Percentiles rank a stretch among this genome's conserved stretches.
Conservation (phyloP, 805 yeast genomes). For the Sporopachydermia lactativora region DNA sequence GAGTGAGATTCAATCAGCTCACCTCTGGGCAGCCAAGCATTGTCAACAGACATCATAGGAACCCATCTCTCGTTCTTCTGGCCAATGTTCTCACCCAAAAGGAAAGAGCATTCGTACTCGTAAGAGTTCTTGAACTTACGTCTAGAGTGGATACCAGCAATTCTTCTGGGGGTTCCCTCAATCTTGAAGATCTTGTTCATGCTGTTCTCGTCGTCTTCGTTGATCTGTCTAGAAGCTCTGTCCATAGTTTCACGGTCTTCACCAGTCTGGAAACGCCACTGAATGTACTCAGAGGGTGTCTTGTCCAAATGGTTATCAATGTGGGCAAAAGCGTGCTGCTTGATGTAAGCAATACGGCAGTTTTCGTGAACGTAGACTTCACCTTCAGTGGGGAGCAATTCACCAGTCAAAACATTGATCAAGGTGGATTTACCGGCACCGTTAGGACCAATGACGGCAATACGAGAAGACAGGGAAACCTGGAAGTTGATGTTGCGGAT, state of each 20-base stretch:
- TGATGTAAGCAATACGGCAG: slow-evolving; percentile 99
- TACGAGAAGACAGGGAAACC: slow-evolving; percentile 98
- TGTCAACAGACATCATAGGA: slow-evolving; percentile 98
- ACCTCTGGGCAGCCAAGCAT: slow-evolving; percentile 99
- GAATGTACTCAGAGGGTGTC: slow-evolving; percentile 99
- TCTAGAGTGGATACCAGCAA: slow-evolving; percentile 87
- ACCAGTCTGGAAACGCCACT: slow-evolving; percentile 99
- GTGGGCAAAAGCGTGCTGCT: slow-evolving; percentile 99
- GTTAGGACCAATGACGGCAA: slow-evolving; percentile 99
- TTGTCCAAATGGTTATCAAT: slow-evolving; percentile 97
- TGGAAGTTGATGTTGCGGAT: slow-evolving; percentile 86
- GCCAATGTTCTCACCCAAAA: slow-evolving; percentile 96
- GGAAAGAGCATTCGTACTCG: slow-evolving; percentile 98
- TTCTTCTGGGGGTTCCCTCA: slow-evolving; percentile 98
- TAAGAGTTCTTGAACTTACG: slow-evolving; percentile 99
- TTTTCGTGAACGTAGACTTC: slow-evolving; percentile 99
- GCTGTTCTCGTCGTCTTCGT: slow-evolving; percentile 92
- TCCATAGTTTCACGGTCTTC: slow-evolving; percentile 99
- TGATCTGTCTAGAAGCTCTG: slow-evolving; percentile 98
- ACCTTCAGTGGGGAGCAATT: slow-evolving; percentile 94
- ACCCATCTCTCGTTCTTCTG: slow-evolving; percentile 99
- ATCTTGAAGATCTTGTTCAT: slow-evolving; percentile 99
- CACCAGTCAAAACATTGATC: slow-evolving; percentile 98
- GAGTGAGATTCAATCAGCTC: slow-evolving; percentile 94
- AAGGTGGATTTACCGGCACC: slow-evolving; percentile 99